Evolutionary conservation across 768 basidiomycete species (phyloP).

Genomic region (Lactifluus rugatus): DNA sequence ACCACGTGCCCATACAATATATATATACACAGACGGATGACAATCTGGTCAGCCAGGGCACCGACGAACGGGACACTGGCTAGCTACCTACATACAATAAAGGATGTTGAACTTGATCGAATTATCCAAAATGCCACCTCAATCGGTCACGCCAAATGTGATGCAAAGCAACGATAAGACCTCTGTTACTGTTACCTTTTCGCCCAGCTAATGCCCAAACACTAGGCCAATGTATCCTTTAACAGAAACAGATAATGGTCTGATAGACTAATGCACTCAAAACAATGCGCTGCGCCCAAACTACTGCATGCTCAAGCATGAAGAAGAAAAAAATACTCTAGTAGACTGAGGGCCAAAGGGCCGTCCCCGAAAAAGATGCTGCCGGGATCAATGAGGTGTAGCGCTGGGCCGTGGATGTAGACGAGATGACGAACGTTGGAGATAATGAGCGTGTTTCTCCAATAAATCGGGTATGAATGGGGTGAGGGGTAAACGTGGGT

Average conservation of each 20-base stretch:
- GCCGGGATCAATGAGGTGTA: background rate
- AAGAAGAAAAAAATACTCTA: background rate
- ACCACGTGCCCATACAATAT: too few species aligned
- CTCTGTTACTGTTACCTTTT: background rate
- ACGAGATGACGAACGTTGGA: background rate
- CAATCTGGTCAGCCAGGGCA: too few species aligned
- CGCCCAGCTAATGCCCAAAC: background rate
- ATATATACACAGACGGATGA: too few species aligned
- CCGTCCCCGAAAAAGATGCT: background rate
- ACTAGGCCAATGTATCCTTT: constrained; percentile 1
- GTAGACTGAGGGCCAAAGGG: background rate
- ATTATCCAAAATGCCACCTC: background rate
- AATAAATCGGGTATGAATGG: constrained; percentile 11
- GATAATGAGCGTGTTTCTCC: constrained; percentile 16
- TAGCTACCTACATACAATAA: too few species aligned
- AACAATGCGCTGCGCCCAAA: background rate
- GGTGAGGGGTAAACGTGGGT: background rate
- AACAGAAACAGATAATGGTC: background rate
- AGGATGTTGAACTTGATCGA: background rate
- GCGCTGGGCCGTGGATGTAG: background rate
- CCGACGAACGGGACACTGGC: background rate
- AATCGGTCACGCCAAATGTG: background rate
- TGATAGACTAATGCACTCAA: constrained; percentile 1
- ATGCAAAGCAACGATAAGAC: background rate
- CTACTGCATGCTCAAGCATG: background rate